These are phyloP conservation scores for Tylopilus sp. DNA, from an alignment of 1,284 basidiomycete genomes.

Conservation along the genomic window DNA sequence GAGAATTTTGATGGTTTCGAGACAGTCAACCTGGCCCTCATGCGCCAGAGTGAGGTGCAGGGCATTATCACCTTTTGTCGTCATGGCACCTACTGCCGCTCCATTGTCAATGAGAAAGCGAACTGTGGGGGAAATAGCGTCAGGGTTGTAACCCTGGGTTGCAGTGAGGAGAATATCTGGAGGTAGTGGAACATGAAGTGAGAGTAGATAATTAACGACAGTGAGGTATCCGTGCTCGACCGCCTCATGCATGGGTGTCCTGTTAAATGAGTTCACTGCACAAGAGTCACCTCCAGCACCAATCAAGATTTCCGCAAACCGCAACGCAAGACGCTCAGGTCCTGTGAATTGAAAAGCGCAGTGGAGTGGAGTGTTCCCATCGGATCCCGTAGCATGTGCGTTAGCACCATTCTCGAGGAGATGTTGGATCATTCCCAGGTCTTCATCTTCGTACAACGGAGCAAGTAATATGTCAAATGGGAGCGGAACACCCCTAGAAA, in stretches of 20 bases:
- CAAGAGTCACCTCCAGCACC: constrained; percentile 1
- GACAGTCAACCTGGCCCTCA: neutral
- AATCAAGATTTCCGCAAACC: constrained; percentile 1
- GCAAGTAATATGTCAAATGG: neutral
- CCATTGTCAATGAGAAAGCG: constrained; percentile 1
- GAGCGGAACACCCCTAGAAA: neutral
- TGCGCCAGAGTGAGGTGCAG: neutral
- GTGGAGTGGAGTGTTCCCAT: constrained; percentile 19
- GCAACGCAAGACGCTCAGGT: neutral
- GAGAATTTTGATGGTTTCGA: constrained; percentile 2
- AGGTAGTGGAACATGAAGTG: constrained; percentile 7
- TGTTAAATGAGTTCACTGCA: neutral
- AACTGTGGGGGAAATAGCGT: neutral
- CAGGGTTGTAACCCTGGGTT: no score
- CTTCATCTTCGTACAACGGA: neutral
- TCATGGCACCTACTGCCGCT: neutral
- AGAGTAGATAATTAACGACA: constrained; percentile 13
- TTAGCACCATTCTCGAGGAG: neutral
- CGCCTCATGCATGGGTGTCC: constrained; percentile 16
- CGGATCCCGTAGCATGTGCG: neutral
- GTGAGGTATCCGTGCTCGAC: neutral
- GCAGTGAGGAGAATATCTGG: constrained; percentile 6
- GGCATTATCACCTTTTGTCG: neutral
- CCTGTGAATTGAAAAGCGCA: neutral
- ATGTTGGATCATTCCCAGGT: neutral